Base-by-base conservation (phyloP, 169 alveolate species). In the Eimeria necatrix region DNA sequence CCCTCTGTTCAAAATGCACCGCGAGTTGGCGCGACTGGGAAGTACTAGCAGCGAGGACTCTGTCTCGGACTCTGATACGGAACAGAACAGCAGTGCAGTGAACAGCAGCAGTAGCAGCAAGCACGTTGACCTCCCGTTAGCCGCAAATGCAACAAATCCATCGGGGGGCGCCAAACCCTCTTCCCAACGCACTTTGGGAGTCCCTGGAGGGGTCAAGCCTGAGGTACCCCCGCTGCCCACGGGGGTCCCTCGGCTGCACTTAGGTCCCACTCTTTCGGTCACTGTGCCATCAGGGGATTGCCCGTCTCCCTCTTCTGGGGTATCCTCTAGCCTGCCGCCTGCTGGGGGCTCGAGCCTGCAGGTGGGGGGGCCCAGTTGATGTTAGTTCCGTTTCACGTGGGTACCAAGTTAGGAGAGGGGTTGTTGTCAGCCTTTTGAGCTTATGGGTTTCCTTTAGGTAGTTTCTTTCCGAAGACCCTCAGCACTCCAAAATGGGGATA, bases 31-130 rank as follows among this genome's bases (percentile, higher is more conserved):
- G 74, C 90, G 52, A n/a, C n/a, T 81, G 74, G 90, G 90, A 12
- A 81, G 90, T 51, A 81, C 90, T 24, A 81, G 90, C 73, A 81
- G 90, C 90, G 90, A 81, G 73, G 90, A 81, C 74, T 81, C 90
- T 24, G 53, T 52, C 73, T 81, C 90, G 73, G 90, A 81, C 51
- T 81, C 73, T 48, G 90, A 81, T 32, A 81, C 64, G 14, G 90
- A 81, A 32, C 51, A 53, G 73, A 81, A 51, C 73, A 53, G 90
- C 24, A 81, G 74, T 56, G 52, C 41, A 46, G 64, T 3, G n/a
- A 78, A 61, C 87, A 26, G 52, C 49, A 41, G 41, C 14, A 10
- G 89, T 71, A 52, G 71, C 49, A 51, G 71, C 89, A 80, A 48
- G 46, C 68, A 56, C 41, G 41, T 32, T 32, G 41, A 32, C 41